These are phyloP conservation scores for Solidago caesia DNA, from an alignment of 129 eudicot species.

Conservation along the genomic window DNA sequence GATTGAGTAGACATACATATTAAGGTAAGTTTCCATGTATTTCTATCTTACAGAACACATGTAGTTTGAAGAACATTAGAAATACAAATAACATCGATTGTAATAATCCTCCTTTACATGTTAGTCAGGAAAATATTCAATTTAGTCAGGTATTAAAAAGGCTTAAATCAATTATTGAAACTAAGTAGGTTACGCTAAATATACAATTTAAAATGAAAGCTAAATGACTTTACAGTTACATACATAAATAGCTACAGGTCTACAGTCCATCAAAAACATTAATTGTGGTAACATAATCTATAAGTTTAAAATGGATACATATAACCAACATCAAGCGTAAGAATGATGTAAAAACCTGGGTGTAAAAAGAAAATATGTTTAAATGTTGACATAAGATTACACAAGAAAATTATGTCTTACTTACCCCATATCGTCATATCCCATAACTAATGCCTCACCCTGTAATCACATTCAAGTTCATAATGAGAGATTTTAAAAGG, in stretches of 20 bases:
- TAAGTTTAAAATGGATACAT: slow-evolving; percentile 3
- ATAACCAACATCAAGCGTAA: not conserved
- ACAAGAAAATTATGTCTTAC: slow-evolving; percentile 22
- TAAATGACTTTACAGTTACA: not conserved
- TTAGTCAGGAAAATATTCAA: not conserved
- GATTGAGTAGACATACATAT: not conserved
- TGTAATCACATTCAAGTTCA: slow-evolving; percentile 42
- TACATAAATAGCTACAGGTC: not conserved
- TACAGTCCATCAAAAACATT: slow-evolving; percentile 2
- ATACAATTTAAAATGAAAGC: not conserved
- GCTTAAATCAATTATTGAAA: not conserved
- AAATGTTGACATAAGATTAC: slow-evolving; percentile 5
- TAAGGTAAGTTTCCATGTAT: not conserved
- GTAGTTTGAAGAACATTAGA: not conserved
- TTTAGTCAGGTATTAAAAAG: not conserved
- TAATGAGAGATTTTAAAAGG: slow-evolving; percentile 3
- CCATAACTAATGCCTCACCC: slow-evolving; percentile 99
- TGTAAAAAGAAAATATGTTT: not conserved
- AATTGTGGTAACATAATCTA: slow-evolving; percentile 6
- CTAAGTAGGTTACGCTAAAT: not conserved
- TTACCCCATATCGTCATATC: slow-evolving; percentile 98
- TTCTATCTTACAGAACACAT: not conserved
- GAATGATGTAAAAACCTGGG: not conserved
- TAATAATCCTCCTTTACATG: not conserved
- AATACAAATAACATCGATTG: not conserved